Base-by-base conservation (phyloP, 179 eudicot genomes). In the Spergularia azorica region DNA sequence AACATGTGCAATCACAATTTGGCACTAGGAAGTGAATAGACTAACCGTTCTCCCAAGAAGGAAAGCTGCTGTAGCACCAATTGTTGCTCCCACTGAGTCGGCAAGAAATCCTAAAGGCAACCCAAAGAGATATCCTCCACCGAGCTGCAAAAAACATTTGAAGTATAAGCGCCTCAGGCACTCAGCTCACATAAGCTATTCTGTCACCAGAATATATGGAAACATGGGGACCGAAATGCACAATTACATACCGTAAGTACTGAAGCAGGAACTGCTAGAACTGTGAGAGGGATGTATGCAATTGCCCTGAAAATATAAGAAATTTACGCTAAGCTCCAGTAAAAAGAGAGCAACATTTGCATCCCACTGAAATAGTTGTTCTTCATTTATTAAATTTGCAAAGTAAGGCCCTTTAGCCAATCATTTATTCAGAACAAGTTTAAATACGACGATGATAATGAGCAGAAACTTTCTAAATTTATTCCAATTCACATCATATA, bases 121-220 rank as follows among this genome's bases (percentile, higher is more conserved):
- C 63, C 99, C 99, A 80, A 91, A 95, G 58, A 95, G 91, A 84
- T 93, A 95, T 79, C 99, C 99, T 46, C 97, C 99, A 51, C 99
- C 99, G 39, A 95, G 89, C 97, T 95, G 89, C 81, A 73, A 78
- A 77, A 70, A 54, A 4, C 51, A 72, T 38, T 38, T 36, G n/a
- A 11, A 36, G 50, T 9, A 56, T 71, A 46, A 71, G 48, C 52
- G 41, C 17, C 51, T 38, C 57, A 17, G 56, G 62, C 39, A 26
- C 61, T 46, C 61, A 64, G 74, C 50, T 32, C 60, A 77, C 17
- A 62, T 50, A 74, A 66, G 67, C 59, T 52, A 38, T 41, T 26
- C 50, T 2, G 65, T 43, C n/a, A 78, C 20, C 17, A 17, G 62
- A 70, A 54, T 32, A 59, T 55, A 55, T 4, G n/a, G 6, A 32